Evolutionary conservation across 2,329 filamentous ascomycete genomes (phyloP).

Genomic region (Colletotrichum sidae): DNA sequence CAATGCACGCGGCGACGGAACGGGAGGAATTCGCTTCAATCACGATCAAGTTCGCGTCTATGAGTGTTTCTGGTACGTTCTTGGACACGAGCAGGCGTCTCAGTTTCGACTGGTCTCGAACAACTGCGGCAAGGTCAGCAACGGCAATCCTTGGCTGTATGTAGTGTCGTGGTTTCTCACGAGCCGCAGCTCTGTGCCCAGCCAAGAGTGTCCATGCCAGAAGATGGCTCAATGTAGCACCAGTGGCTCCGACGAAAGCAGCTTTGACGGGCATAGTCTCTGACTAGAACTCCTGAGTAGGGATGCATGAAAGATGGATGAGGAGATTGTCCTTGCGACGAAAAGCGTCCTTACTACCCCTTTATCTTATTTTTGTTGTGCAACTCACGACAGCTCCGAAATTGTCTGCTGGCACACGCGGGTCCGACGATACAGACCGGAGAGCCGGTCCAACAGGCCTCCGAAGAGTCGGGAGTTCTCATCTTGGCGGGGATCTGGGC

Average conservation of each 20-base stretch:
- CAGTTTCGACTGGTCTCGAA: conserved; percentile 13
- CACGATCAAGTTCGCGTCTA: conserved; percentile 10
- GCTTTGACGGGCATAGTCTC: conserved; percentile 3
- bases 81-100: background rate
- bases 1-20: background rate
- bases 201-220: conserved; percentile 12
- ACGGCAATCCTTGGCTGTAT: background rate
- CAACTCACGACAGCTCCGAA: too few relatives aligned
- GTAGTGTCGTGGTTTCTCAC: background rate
- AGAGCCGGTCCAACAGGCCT: too few relatives aligned
- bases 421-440: too few relatives aligned
- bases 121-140: conserved; percentile 9
- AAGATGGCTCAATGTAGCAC: conserved; percentile 11
- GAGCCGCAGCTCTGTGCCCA: conserved; percentile 8
- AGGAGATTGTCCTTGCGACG: background rate
- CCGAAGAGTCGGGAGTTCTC: too few relatives aligned
- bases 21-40: conserved; percentile 12
- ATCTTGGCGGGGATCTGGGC: too few relatives aligned
- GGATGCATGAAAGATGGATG: background rate
- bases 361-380: too few relatives aligned
- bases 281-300: background rate
- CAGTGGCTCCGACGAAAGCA: conserved; percentile 9
- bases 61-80: background rate
- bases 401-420: too few relatives aligned
- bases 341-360: background rate